Base-by-base conservation (phyloP, 768 basidiomycete species). In the Phylloporus sp. region DNA sequence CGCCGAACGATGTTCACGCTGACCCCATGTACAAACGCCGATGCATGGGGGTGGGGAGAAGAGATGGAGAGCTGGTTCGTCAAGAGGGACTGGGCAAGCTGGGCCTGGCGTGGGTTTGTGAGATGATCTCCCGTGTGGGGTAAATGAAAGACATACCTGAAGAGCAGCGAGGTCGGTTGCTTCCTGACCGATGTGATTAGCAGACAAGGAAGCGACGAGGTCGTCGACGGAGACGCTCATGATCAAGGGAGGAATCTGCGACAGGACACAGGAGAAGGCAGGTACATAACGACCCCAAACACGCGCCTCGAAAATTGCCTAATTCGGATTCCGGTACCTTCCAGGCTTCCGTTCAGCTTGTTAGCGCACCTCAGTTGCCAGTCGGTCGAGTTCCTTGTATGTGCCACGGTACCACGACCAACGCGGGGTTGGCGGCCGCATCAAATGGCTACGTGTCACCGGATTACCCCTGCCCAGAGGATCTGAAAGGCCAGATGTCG, bases 101-200 rank as follows among this genome's bases (percentile, higher is more conserved):
- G 75, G 26, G 73, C 62, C 75, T 76, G 42, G 42, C 33, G 26
- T 34, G 37, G 42, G 46, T 23, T 44, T 22, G 42, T 27, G 43
- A 54, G 56, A 59, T 59, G 57, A 51, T 53, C 48, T 34, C 15
- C n/a, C 35, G 26, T 33, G 55, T 18, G 49, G 56, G 52, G 48
- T 49, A 55, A 44, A 48, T 48, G 44, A 44, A 38, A 27, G 13
- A 42, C 49, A 21, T 54, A 77, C 75, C 69, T 77, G 74, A 13
- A 77, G 68, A 21, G 69, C 61, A 38, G 72, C 72, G 49, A 77
- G 66, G 63, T 77, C 77, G 13, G 70, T 66, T n/a, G 74, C 74
- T 54, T 77, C 75, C 54, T 77, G 77, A 49, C 74, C 74, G 58
- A 77, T 74, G 68, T 77, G 75, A 59, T 67, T 73, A 3, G 69